These are phyloP conservation scores for Aspergillus nanangensis DNA, from an alignment of 495 filamentous ascomycete genomes.

Conservation along the genomic window DNA sequence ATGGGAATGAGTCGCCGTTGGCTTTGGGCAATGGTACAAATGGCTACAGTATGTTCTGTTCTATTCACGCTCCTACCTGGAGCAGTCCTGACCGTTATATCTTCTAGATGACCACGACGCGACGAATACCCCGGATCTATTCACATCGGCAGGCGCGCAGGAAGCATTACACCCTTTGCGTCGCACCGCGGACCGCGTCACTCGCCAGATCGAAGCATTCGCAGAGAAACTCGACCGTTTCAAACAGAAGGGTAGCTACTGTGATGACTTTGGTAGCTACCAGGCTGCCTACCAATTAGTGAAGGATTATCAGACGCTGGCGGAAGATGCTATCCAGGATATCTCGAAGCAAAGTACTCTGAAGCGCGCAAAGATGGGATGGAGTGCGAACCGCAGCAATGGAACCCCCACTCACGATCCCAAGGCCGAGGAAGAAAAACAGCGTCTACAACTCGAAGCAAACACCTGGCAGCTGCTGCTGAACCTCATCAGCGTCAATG, in stretches of 20 bases:
- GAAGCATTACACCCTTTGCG: constrained; percentile 52
- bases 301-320: constrained; percentile 37
- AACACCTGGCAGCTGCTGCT: constrained; percentile 87
- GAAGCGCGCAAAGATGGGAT: constrained; percentile 30
- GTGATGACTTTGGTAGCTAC: constrained; percentile 31
- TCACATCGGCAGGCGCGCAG: constrained; percentile 45
- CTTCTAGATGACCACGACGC: constrained; percentile 7
- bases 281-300: constrained; percentile 42
- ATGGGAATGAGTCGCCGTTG: constrained; percentile 20
- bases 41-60: constrained; percentile 15
- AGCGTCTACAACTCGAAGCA: constrained; percentile 63
- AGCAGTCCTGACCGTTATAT: too few relatives aligned
- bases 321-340: constrained; percentile 37
- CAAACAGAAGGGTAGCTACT: constrained; percentile 34
- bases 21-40: constrained; percentile 9
- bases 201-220: constrained; percentile 60
- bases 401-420: constrained; percentile 25
- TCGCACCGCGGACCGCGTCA: constrained; percentile 55
- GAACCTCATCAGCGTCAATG: constrained; percentile 52
- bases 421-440: constrained; percentile 52
- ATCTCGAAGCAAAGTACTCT: constrained; percentile 32
- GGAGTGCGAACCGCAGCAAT: constrained; percentile 24
- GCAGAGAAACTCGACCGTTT: constrained; percentile 62
- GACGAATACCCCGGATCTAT: constrained; percentile 27
- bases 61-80: too few relatives aligned